phyloP scores from a whole-genome alignment of 768 basidiomycete species.

The Boletus rubropictus region DNA sequence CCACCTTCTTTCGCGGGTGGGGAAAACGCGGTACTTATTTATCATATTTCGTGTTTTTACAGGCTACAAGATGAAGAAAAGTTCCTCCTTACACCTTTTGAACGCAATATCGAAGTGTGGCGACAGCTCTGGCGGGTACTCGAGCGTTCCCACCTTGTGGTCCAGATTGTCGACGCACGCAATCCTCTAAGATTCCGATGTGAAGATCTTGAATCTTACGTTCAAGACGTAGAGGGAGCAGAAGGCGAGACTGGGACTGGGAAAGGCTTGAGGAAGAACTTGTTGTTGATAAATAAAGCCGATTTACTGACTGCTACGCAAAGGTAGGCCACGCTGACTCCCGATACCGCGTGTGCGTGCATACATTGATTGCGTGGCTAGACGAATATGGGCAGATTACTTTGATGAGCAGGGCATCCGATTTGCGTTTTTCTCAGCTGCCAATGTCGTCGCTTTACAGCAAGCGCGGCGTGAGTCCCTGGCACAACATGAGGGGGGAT shows the following conservation, averaged over 20 bases:
- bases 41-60: background rate
- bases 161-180: conserved; percentile 94
- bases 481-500: conserved; percentile 22
- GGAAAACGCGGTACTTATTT: background rate
- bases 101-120: conserved; percentile 98
- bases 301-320: conserved; percentile 86
- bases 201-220: conserved; percentile 84
- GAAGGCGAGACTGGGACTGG: conserved; percentile 79
- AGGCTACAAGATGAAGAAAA: conserved; percentile 85
- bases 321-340: conserved; percentile 47
- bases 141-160: conserved; percentile 89
- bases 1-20: background rate
- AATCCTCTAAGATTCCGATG: conserved; percentile 92
- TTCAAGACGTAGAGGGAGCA: conserved; percentile 74
- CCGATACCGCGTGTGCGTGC: background rate
- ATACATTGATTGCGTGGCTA: conserved; percentile 35
- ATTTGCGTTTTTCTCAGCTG: conserved; percentile 92
- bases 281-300: conserved; percentile 92
- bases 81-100: conserved; percentile 92
- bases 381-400: conserved; percentile 86
- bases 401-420: conserved; percentile 69
- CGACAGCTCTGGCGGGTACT: conserved; percentile 95
- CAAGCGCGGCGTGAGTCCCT: conserved; percentile 55
- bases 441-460: conserved; percentile 80
- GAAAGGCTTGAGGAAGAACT: conserved; percentile 61